phyloP scores from a whole-genome alignment of 2,329 filamentous ascomycete genomes.

The Lachnellula suecica region DNA sequence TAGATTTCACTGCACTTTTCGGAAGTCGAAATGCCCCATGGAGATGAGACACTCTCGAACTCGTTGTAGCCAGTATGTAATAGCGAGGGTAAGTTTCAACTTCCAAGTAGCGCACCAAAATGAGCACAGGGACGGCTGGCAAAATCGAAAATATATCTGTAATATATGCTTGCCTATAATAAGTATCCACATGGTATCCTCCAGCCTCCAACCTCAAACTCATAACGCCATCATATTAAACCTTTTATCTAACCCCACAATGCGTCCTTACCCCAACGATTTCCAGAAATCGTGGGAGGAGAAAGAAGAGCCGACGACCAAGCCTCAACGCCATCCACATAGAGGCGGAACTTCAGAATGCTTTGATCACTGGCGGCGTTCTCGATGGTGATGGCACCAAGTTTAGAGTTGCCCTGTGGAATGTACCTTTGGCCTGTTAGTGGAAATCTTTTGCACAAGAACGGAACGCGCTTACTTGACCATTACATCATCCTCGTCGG shows the following conservation, averaged over 20 bases:
- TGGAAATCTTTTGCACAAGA: not conserved
- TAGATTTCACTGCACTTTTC: too few relatives aligned
- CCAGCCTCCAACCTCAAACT: not conserved
- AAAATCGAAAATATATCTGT: not conserved
- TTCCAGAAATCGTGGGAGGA: conserved; percentile 36
- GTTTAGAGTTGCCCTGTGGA: conserved; percentile 84
- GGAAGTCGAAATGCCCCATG: too few relatives aligned
- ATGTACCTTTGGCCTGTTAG: conserved; percentile 58
- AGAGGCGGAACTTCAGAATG: conserved; percentile 76
- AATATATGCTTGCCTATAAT: not conserved
- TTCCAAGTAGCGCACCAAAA: too few relatives aligned
- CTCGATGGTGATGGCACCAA: conserved; percentile 79
- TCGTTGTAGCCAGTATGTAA: too few relatives aligned
- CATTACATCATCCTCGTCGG: conserved; percentile 77
- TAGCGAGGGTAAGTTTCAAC: too few relatives aligned
- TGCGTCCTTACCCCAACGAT: conserved; percentile 27
- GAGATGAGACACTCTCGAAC: too few relatives aligned
- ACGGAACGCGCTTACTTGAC: conserved; percentile 64
- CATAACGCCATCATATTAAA: conserved; percentile 6
- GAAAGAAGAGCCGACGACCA: conserved; percentile 66
- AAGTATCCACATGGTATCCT: not conserved
- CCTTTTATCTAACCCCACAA: conserved; percentile 27
- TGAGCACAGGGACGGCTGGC: too few relatives aligned
- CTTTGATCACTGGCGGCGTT: conserved; percentile 66
- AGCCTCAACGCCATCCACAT: conserved; percentile 74